Evolutionary conservation across 176 grass and related monocot genomes (phyloP).

Genomic region (Avena sativa): DNA sequence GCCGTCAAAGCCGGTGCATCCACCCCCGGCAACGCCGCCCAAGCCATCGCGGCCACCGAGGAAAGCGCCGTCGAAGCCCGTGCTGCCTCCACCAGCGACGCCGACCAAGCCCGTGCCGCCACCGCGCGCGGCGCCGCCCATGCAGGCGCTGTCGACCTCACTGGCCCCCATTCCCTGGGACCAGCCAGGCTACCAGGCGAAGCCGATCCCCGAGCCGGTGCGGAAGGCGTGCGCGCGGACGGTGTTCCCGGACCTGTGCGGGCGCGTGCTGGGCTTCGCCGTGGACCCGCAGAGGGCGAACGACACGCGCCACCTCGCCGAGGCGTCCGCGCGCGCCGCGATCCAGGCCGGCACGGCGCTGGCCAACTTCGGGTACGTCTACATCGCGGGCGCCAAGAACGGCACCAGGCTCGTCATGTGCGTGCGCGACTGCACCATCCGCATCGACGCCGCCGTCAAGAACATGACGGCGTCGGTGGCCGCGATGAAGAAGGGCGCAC

Average conservation of each 20-base stretch:
- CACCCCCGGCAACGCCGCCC: background rate
- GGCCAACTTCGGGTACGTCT: conserved; percentile 34
- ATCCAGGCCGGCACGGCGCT: conserved; percentile 36
- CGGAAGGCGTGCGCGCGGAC: conserved; percentile 6
- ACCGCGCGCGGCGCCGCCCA: background rate
- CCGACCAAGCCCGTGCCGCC: background rate
- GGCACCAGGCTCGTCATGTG: conserved; percentile 31
- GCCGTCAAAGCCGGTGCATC: background rate
- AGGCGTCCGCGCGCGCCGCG: conserved; percentile 22
- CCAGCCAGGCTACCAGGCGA: conserved; percentile 1
- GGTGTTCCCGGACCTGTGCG: conserved; percentile 37
- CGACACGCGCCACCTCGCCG: conserved; percentile 25
- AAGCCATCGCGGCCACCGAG: background rate
- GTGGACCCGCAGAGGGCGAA: conserved; percentile 15
- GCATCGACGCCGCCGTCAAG: conserved; percentile 36
- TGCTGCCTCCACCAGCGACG: background rate
- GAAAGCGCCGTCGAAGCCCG: background rate
- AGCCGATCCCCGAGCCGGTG: background rate
- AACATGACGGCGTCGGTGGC: conserved; percentile 25
- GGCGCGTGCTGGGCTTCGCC: background rate
- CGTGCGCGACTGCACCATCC: conserved; percentile 45
- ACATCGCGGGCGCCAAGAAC: conserved; percentile 36
- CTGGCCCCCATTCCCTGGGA: conserved; percentile 3
- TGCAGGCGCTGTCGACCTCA: background rate
- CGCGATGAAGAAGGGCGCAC: conserved; percentile 6